Conservation (phyloP, 2,329 filamentous ascomycete species). For the Cytospora piceicola region DNA sequence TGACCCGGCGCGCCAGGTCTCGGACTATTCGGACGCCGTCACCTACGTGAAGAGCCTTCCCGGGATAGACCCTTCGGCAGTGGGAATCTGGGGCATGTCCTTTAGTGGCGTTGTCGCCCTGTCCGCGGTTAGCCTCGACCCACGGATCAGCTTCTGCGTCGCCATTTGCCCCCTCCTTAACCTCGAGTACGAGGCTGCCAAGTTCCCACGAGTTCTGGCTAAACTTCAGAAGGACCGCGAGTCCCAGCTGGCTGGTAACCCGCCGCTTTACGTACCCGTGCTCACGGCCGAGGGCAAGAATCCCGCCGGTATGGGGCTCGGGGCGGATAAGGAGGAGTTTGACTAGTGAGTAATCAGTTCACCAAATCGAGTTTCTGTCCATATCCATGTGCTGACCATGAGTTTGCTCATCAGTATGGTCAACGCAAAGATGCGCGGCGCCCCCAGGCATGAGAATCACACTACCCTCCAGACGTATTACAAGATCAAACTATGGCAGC, state of each 20-base stretch:
- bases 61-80: no score
- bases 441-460: no score
- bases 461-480: no score
- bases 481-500: no score
- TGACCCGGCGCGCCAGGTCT: conserved; percentile 38
- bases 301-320: conserved; percentile 35
- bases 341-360: no score
- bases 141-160: conserved; percentile 14
- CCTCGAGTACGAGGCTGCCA: conserved; percentile 31
- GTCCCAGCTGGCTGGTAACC: conserved; percentile 39
- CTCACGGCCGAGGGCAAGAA: conserved; percentile 38
- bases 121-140: conserved; percentile 16
- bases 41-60: no score
- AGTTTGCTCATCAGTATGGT: no score
- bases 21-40: conserved; percentile 37
- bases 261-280: conserved; percentile 38
- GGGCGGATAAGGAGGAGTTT: neutral
- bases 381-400: no score
- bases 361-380: no score
- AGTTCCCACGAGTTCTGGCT: conserved; percentile 7
- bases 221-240: conserved; percentile 36
- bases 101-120: conserved; percentile 28
- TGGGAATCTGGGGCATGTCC: no score
- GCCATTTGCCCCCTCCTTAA: conserved; percentile 8
- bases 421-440: no score